Evolutionary conservation across 1,139 yeast species (phyloP).

Genomic region (Meyerozyma smithsonii): DNA sequence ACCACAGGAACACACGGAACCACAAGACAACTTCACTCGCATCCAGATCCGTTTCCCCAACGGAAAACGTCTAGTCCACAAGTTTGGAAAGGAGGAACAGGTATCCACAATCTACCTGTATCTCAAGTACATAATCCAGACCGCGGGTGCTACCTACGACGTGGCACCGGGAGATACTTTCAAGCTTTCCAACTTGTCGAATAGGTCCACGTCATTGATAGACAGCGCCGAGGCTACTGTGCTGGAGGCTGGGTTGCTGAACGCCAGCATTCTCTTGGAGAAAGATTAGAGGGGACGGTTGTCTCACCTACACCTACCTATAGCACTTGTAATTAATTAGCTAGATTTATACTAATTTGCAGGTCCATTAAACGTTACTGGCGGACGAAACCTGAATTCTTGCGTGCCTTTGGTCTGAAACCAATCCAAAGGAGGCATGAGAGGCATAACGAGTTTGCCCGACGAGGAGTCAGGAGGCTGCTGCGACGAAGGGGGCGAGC

Average conservation of each 20-base stretch:
- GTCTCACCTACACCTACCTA: too few species aligned
- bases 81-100: slow-evolving; percentile 52
- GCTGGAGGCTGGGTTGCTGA: slow-evolving; percentile 73
- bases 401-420: neutral
- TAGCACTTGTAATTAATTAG: too few species aligned
- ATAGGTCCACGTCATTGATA: slow-evolving; percentile 62
- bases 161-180: slow-evolving; percentile 35
- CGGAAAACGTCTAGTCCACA: slow-evolving; percentile 77
- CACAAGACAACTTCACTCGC: slow-evolving; percentile 58
- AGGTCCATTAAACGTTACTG: neutral
- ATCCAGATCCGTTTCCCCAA: slow-evolving; percentile 85
- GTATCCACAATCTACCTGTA: slow-evolving; percentile 40
- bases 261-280: slow-evolving; percentile 78
- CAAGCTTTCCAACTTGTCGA: slow-evolving; percentile 55
- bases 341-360: neutral
- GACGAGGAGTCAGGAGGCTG: neutral
- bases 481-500: neutral
- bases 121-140: slow-evolving; percentile 56
- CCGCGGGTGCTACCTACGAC: slow-evolving; percentile 43
- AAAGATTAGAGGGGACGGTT: slow-evolving; percentile 14
- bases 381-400: neutral
- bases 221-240: slow-evolving; percentile 56
- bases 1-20: slow-evolving; percentile 56
- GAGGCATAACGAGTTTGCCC: neutral
- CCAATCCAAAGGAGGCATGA: slow-evolving; percentile 1